Evolutionary conservation across 1,284 basidiomycete species (phyloP).

Genomic region (Sphagnurus paluster): DNA sequence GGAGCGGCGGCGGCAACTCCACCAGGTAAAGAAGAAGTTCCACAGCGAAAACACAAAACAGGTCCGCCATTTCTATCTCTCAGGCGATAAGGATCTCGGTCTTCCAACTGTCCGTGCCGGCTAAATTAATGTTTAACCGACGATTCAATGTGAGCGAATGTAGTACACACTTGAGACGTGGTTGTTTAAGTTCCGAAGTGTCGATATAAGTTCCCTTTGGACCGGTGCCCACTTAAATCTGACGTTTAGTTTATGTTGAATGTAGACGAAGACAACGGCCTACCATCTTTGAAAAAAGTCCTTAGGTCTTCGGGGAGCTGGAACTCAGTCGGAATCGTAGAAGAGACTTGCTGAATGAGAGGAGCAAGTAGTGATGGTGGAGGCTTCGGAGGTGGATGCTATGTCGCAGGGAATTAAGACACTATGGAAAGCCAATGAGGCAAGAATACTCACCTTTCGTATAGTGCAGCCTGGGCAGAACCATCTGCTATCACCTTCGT

Average conservation of each 20-base stretch:
- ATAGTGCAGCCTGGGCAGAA: constrained; percentile 83
- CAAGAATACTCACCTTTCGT: constrained; percentile 60
- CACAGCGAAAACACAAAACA: constrained; percentile 89
- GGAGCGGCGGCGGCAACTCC: constrained; percentile 52
- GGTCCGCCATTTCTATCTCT: constrained; percentile 83
- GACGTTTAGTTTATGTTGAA: constrained; percentile 15
- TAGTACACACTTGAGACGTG: constrained; percentile 71
- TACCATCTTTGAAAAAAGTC: constrained; percentile 84
- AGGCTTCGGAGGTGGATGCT: constrained; percentile 69
- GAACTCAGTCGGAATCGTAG: constrained; percentile 76
- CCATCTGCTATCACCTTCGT: constrained; percentile 88
- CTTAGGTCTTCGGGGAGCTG: constrained; percentile 89
- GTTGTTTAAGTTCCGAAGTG: constrained; percentile 73
- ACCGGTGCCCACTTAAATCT: constrained; percentile 64
- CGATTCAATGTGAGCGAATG: constrained; percentile 15
- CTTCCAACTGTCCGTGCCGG: constrained; percentile 87
- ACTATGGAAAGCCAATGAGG: constrained; percentile 1
- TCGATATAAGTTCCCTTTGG: constrained; percentile 78
- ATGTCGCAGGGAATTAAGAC: constrained; percentile 23
- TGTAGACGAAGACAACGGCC: constrained; percentile 27
- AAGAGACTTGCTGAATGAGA: constrained; percentile 67
- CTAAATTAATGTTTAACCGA: constrained; percentile 42
- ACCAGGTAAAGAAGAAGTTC: constrained; percentile 71
- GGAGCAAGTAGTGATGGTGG: constrained; percentile 65
- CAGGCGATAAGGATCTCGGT: constrained; percentile 86